Percentiles rank a stretch among this genome's conserved stretches.
Evolutionary conservation across 192 early-diverging fungal genomes (phyloP).

Genomic region (Geranomyces michiganensis): DNA sequence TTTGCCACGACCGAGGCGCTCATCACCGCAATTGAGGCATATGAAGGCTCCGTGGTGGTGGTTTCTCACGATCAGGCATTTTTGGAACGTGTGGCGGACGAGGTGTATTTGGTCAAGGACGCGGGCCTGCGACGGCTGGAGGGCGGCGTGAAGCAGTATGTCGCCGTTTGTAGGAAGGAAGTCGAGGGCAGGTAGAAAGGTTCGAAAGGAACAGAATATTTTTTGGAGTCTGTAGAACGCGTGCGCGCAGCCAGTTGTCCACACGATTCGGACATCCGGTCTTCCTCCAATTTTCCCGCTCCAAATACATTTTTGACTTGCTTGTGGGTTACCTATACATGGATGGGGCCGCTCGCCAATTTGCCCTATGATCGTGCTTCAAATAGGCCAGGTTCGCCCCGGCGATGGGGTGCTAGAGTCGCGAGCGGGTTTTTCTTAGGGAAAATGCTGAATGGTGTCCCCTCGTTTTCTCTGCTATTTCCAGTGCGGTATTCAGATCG

Average conservation of each 20-base stretch:
- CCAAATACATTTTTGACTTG: too few species aligned
- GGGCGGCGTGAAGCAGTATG: constrained; percentile 70
- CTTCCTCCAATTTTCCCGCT: too few species aligned
- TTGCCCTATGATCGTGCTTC: constrained; percentile 42
- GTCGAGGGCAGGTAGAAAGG: too few species aligned
- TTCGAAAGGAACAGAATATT: too few species aligned
- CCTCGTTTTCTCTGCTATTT: not conserved
- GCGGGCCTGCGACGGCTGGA: constrained; percentile 58
- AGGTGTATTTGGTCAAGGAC: constrained; percentile 49
- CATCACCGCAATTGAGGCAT: constrained; percentile 70
- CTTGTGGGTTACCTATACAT: too few species aligned
- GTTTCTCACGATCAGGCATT: constrained; percentile 92
- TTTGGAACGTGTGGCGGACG: constrained; percentile 64
- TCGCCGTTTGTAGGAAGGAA: constrained; percentile 13
- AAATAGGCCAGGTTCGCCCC: constrained; percentile 45
- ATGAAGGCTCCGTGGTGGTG: constrained; percentile 72
- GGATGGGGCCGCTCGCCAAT: too few species aligned
- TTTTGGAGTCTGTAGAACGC: too few species aligned
- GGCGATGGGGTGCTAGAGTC: not conserved
- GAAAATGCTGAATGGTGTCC: too few species aligned
- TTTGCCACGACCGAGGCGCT: constrained; percentile 81
- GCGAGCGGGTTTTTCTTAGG: not conserved
- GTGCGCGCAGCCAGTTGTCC: too few species aligned
- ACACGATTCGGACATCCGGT: too few species aligned
- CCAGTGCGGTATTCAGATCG: constrained; percentile 55